Percentiles rank a stretch among this genome's conserved stretches.
Evolutionary conservation across 305 asterid species (phyloP).

Genomic region (Solanum hybrid): DNA sequence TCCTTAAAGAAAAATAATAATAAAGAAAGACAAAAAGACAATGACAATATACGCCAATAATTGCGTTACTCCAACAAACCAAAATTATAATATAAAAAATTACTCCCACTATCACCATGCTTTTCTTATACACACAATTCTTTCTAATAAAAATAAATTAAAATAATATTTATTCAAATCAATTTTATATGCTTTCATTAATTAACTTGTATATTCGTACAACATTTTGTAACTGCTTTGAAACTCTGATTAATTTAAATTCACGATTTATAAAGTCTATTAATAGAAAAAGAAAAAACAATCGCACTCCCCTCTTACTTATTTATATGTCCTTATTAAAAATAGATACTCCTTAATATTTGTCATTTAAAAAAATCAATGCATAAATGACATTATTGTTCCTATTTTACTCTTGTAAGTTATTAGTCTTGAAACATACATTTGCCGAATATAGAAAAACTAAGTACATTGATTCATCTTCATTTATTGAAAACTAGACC

Average conservation of each 20-base stretch:
- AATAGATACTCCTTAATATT: not conserved
- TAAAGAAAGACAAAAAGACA: not conserved
- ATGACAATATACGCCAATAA: constrained; percentile 18
- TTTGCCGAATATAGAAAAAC: no score
- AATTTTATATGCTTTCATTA: not conserved
- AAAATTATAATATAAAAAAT: not conserved
- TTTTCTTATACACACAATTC: not conserved
- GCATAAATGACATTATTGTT: no score
- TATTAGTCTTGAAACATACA: not conserved
- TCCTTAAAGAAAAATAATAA: not conserved
- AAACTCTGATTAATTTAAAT: not conserved
- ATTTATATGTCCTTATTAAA: not conserved
- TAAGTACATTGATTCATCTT: not conserved
- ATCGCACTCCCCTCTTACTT: not conserved
- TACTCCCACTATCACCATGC: not conserved
- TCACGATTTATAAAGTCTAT: not conserved
- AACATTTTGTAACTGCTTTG: not conserved
- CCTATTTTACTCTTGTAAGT: no score
- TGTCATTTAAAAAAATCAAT: not conserved
- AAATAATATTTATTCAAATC: not conserved
- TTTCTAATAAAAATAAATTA: not conserved
- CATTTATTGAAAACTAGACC: not conserved
- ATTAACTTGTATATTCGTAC: not conserved
- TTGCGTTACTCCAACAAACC: constrained; percentile 11
- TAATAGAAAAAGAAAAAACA: not conserved